These are phyloP conservation scores for Fusarium mundagurra DNA, from an alignment of 2,329 filamentous ascomycete genomes.

Conservation along the genomic window DNA sequence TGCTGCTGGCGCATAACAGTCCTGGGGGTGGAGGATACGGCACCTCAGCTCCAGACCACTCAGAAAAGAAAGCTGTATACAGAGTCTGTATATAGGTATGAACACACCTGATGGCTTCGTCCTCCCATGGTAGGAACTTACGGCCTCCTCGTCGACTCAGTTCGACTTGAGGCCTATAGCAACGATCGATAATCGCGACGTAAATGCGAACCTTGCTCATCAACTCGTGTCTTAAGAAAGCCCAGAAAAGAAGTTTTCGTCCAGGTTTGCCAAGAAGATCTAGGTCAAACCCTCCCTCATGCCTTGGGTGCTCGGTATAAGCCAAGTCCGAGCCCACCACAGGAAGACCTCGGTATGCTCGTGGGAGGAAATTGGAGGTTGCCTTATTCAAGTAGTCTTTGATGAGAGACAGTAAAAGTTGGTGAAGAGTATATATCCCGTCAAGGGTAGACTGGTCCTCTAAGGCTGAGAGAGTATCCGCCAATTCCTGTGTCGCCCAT, in stretches of 20 bases:
- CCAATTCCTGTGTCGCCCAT: background rate
- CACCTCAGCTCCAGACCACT: background rate
- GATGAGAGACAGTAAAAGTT: background rate
- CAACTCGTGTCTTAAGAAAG: background rate
- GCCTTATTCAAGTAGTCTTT: constrained; percentile 12
- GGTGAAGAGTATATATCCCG: background rate
- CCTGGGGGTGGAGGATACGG: background rate
- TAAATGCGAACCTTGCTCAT: background rate
- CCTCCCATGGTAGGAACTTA: background rate
- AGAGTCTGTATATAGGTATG: background rate
- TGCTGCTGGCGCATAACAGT: background rate
- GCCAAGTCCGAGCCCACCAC: background rate
- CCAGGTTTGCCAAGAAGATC: background rate
- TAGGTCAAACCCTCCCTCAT: background rate
- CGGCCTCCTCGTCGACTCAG: background rate
- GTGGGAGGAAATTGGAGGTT: background rate
- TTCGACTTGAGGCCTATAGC: background rate
- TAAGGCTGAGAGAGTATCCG: background rate
- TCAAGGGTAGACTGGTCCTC: background rate
- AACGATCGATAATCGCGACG: background rate
- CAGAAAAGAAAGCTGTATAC: background rate
- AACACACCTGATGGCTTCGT: background rate
- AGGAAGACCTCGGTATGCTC: background rate
- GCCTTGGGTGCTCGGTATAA: background rate
- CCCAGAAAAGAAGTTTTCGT: background rate